Base-by-base conservation (phyloP, 208 protist genomes). In the Trypanosoma lewisi region DNA sequence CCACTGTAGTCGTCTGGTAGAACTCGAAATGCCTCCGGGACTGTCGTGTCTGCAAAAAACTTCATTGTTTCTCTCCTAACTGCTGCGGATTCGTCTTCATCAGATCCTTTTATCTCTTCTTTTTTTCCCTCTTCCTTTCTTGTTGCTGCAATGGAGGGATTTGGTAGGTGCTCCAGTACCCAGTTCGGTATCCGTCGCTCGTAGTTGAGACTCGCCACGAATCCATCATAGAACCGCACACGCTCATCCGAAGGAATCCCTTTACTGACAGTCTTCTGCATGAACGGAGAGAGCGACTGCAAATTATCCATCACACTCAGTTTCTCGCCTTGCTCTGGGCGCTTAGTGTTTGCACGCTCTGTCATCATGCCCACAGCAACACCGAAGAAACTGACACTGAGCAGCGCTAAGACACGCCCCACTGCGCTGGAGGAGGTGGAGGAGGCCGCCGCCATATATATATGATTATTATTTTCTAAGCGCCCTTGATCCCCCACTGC, bases 121-220 rank as follows among this genome's bases (percentile, higher is more conserved):
- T 58, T 14, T 8, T 34, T 54, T 21, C 30, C 4, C 21, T 16
- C 44, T 21, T 27, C 19, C 28, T 28, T 17, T 36, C 27, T 11
- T 31, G 27, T 25, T 23, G 65, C 28, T 71, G 68, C 30, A 53
- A 42, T 12, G 56, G 19, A 25, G 25, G 9, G 33, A 51, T 69
- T 51, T 57, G 80, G 70, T 25, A 89, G 27, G n/a, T 75, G 63
- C 68, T 94, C 84, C 63, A 91, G 57, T 47, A 94, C 87, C 80
- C 82, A 94, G 63, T 87, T 89, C 7, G 87, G 87, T 33, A 88
- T 70, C 23, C 87, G 71, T 6, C 84, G 79, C 70, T 94, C 82
- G 58, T 88, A 86, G 74, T 91, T 89, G 60, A 94, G 82, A 39
- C 80, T 83, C 44, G 87, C 70, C 19, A 89, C 50, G 70, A 91